Conservation (phyloP, 495 filamentous ascomycete species). For the Penicillium cataractarum region DNA sequence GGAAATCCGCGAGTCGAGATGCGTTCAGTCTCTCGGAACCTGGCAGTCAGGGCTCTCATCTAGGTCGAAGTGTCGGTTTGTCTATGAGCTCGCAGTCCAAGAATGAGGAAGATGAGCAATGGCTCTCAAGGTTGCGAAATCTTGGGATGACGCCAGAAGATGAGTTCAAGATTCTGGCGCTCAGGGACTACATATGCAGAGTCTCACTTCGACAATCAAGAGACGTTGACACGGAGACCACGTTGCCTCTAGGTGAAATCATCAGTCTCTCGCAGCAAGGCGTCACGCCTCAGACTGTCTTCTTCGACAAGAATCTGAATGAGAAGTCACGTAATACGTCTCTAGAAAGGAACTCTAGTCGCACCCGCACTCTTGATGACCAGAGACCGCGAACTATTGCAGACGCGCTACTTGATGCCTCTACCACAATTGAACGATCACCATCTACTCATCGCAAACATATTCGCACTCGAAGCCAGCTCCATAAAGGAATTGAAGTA, state of each 20-base stretch:
- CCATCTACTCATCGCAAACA: constrained; percentile 58
- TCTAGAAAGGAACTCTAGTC: constrained; percentile 29
- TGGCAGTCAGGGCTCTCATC: constrained; percentile 29
- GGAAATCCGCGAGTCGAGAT: constrained; percentile 72
- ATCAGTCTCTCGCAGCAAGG: constrained; percentile 70
- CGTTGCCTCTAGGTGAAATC: constrained; percentile 65
- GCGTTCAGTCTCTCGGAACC: constrained; percentile 62
- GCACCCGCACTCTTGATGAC: constrained; percentile 29
- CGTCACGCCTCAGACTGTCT: constrained; percentile 82
- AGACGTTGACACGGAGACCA: constrained; percentile 33
- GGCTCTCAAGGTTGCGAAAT: constrained; percentile 81
- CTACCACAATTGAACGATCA: constrained; percentile 79
- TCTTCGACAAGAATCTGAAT: constrained; percentile 77
- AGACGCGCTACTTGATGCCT: constrained; percentile 90
- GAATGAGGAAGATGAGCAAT: constrained; percentile 97
- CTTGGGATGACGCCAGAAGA: constrained; percentile 83
- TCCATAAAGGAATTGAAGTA: constrained; percentile 50
- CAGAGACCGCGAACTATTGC: constrained; percentile 73
- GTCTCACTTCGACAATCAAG: constrained; percentile 71
- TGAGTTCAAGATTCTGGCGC: constrained; percentile 83
- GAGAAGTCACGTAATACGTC: constrained; percentile 47
- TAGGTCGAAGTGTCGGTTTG: constrained; percentile 22
- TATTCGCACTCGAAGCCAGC: constrained; percentile 47
- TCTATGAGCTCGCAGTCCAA: constrained; percentile 53
- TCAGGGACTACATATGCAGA: constrained; percentile 92